Evolutionary conservation across 352 stramenopile species (phyloP), one percentile per base, ranked within the genome.

Genomic region (Phytophthora colocasiae): DNA sequence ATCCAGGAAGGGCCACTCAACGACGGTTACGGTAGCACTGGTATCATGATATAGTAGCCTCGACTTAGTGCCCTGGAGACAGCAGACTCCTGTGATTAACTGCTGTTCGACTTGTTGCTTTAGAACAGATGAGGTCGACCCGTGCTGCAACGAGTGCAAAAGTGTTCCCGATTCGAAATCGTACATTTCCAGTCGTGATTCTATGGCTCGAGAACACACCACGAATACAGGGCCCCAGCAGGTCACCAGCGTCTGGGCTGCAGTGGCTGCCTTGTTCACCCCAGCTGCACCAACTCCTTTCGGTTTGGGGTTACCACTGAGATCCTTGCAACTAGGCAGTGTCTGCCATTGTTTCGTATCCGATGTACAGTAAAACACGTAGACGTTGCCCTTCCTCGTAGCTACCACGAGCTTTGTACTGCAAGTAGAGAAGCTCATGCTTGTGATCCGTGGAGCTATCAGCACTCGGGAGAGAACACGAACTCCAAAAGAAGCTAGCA

Each of bases 381-480:
- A 89, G 17, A 90, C 71, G 65, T 90, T 87, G 12, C 84, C 81
- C 49, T 91, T 90, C 36, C 75, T 81, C 2, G 84, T 90, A 9
- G 84, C 70, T 0, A 80, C 71, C 1, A 85, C 63, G 5, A 88
- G 62, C 27, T 62, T 64, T 3, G 55, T 58, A 22, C 51, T 70
- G 40, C 54, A 65, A 1, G 58, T 34, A 2, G 80, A 80, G 41
- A 90, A 92, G 47, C 71, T 74, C 34, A 90, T 56, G 11, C 70
- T 77, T 0, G 84, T 92, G 29, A 91, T 62, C 10, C 84, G 80
- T 15, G 84, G 84, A 8, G 84, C 66, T 3, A 60, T 53, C 2
- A 91, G 58, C 15, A 92, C 77, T 36, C 71, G 71, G 6, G 51
- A 68, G 17, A 85, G 43, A 9, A 75, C 65, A 4, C 60, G 34